Percentiles rank a stretch among this genome's conserved stretches.
These are phyloP conservation scores for Globisporangium parvum DNA, from an alignment of 352 stramenopile species.

Conservation along the genomic window DNA sequence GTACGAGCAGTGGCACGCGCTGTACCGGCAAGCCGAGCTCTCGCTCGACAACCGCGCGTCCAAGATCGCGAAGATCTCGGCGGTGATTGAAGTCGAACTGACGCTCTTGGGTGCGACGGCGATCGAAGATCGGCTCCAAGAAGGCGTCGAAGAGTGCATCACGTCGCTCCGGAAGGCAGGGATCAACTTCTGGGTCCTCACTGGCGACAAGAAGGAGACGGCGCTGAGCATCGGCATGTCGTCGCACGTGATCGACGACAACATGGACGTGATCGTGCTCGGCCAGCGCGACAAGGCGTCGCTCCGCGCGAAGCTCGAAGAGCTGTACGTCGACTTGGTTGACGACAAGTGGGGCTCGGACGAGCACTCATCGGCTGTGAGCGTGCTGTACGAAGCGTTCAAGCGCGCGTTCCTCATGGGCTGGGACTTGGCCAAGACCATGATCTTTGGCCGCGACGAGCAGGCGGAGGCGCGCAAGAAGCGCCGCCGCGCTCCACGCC, in stretches of 20 bases:
- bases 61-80: slow-evolving; percentile 78
- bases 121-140: slow-evolving; percentile 94
- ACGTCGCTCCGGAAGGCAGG: slow-evolving; percentile 74
- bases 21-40: slow-evolving; percentile 77
- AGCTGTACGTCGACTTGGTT: slow-evolving; percentile 83
- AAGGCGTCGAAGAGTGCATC: slow-evolving; percentile 86
- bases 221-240: slow-evolving; percentile 93
- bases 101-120: slow-evolving; percentile 86
- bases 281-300: slow-evolving; percentile 74
- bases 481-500: slow-evolving; percentile 41
- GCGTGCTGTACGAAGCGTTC: slow-evolving; percentile 73
- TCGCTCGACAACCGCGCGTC: slow-evolving; percentile 53
- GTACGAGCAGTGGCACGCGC: slow-evolving; percentile 46
- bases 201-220: slow-evolving; percentile 93
- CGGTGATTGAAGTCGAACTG: slow-evolving; percentile 80
- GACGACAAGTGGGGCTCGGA: slow-evolving; percentile 86
- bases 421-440: slow-evolving; percentile 63
- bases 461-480: slow-evolving; percentile 66
- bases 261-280: slow-evolving; percentile 88
- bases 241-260: slow-evolving; percentile 55
- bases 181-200: slow-evolving; percentile 94
- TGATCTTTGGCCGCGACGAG: slow-evolving; percentile 65
- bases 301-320: slow-evolving; percentile 69
- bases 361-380: slow-evolving; percentile 67
- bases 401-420: slow-evolving; percentile 62